These are phyloP conservation scores for Tetrahymena thermophila DNA, from an alignment of 73 alveolate species.

Conservation along the genomic window DNA sequence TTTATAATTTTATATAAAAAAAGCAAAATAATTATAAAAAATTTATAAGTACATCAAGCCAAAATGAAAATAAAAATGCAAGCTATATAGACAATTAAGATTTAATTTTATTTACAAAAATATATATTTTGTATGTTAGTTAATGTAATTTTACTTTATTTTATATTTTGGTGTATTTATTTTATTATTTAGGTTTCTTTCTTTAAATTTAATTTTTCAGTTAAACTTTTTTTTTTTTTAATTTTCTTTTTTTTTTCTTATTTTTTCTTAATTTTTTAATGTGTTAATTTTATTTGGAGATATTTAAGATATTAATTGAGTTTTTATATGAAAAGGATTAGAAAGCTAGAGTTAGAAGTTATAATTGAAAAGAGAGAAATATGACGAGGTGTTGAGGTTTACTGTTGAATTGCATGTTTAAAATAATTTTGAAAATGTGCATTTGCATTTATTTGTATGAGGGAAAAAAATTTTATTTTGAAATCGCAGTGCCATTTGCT, in stretches of 20 bases:
- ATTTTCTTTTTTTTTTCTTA: background rate
- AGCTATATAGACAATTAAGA: no score
- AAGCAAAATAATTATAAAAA: no score
- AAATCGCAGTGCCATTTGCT: background rate
- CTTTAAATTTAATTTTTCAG: background rate
- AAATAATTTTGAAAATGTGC: background rate
- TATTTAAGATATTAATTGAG: background rate
- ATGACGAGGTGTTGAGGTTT: background rate
- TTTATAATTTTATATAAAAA: no score
- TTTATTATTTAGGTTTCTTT: no score
- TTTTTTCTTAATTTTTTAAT: background rate
- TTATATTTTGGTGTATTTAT: no score
- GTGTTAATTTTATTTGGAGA: background rate
- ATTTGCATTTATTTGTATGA: background rate
- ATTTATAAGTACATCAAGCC: no score
- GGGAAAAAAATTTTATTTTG: background rate
- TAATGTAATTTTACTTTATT: no score
- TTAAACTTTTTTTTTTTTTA: background rate
- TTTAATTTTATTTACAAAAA: no score
- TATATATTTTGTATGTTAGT: background rate
- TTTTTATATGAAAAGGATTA: background rate
- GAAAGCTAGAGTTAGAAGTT: background rate
- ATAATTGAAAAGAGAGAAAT: background rate
- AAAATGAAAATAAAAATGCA: no score
- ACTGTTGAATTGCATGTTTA: background rate